Percentiles rank a stretch among this genome's conserved stretches.
Conservation (phyloP, 805 yeast genomes). For the Sugiyamaella valdiviana region DNA sequence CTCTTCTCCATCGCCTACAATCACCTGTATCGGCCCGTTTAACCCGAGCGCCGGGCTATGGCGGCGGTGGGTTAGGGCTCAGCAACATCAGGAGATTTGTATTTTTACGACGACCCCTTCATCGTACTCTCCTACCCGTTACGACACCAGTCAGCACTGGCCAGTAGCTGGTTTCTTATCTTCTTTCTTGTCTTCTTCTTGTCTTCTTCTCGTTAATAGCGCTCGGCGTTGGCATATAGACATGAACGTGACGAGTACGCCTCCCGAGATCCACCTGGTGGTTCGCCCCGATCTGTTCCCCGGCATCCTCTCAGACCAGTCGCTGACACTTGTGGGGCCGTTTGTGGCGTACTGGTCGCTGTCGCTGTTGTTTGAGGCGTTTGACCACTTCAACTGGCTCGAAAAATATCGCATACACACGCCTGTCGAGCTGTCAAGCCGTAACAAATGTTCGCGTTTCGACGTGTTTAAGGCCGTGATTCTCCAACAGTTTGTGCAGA, state of each 20-base stretch:
- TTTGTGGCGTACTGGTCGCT: constrained; percentile 78
- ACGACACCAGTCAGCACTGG: too few species aligned
- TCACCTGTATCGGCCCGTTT: too few species aligned
- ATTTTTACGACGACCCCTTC: too few species aligned
- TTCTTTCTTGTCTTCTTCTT: too few species aligned
- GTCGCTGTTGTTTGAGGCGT: constrained; percentile 63
- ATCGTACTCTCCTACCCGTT: too few species aligned
- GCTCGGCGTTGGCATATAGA: not conserved
- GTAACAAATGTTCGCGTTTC: constrained; percentile 65
- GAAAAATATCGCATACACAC: constrained; percentile 89
- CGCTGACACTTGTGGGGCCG: constrained; percentile 67
- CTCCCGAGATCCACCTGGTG: constrained; percentile 11
- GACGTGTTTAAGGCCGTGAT: constrained; percentile 79
- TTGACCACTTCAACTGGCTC: constrained; percentile 70
- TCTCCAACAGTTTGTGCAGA: constrained; percentile 78
- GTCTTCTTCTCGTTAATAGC: not conserved
- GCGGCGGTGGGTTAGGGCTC: too few species aligned
- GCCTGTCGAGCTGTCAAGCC: constrained; percentile 67
- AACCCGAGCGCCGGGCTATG: too few species aligned
- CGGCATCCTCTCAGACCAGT: constrained; percentile 59
- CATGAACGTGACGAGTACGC: constrained; percentile 5
- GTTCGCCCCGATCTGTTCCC: constrained; percentile 36
- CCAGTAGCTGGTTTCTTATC: too few species aligned
- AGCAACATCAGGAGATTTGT: too few species aligned
- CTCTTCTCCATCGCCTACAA: too few species aligned